Conservation (phyloP, 305 asterid species). For the Fraxinus dipetala region DNA sequence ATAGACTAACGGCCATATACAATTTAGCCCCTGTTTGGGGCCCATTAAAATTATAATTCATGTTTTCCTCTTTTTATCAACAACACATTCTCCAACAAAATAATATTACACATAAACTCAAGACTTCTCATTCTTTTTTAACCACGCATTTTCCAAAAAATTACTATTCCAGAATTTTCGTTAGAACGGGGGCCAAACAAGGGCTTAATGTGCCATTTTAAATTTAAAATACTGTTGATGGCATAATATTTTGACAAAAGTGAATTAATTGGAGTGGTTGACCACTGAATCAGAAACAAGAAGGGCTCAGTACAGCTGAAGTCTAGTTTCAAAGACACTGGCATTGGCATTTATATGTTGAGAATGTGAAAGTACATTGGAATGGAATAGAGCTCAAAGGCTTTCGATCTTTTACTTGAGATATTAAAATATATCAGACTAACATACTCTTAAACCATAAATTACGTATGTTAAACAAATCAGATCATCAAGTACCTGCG, state of each 20-base stretch:
- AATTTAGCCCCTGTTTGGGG: not conserved
- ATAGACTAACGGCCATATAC: not conserved
- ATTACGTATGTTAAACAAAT: not conserved
- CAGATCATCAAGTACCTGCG: slow-evolving; percentile 3
- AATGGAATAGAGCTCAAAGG: not conserved
- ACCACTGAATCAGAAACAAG: not conserved
- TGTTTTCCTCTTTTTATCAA: not conserved
- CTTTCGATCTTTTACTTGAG: not conserved
- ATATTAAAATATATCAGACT: slow-evolving; percentile 4
- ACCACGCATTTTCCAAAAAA: not conserved
- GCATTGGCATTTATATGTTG: not conserved
- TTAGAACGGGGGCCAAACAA: not conserved
- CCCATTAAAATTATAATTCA: not conserved
- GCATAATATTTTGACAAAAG: not conserved
- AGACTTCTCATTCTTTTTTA: not conserved
- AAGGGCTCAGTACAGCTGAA: not conserved
- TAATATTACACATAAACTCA: not conserved
- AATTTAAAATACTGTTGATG: not conserved
- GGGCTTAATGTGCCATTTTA: not conserved
- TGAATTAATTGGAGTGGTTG: not conserved
- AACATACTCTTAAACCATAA: not conserved
- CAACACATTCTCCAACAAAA: not conserved
- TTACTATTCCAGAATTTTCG: not conserved
- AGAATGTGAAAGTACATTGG: not conserved
- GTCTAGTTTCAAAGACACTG: not conserved